Evolutionary conservation across 2,329 filamentous ascomycete genomes (phyloP).

Genomic region (Lecanosticta acicola): DNA sequence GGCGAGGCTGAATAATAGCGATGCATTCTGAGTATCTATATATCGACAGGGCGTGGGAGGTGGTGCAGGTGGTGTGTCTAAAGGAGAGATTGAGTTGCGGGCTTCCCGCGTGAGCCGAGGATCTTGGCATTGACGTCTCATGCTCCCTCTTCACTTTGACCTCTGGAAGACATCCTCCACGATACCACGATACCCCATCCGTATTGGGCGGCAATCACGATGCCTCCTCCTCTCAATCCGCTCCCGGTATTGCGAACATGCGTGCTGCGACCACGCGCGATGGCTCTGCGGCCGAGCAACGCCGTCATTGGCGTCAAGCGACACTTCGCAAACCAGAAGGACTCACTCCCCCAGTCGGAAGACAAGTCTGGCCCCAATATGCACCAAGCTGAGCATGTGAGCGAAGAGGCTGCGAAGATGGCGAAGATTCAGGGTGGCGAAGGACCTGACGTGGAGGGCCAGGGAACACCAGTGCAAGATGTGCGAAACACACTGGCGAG

Average conservation of each 20-base stretch:
- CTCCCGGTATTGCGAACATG: constrained; percentile 19
- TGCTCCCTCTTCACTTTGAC: no score
- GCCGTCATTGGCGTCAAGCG: constrained; percentile 21
- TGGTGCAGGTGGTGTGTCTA: no score
- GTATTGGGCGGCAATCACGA: background rate
- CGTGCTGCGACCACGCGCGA: constrained; percentile 20
- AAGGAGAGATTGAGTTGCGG: no score
- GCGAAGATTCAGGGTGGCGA: constrained; percentile 53
- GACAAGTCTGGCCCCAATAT: constrained; percentile 44
- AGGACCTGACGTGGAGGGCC: constrained; percentile 54
- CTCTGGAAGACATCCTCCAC: background rate
- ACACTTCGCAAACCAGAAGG: constrained; percentile 25
- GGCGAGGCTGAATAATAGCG: no score
- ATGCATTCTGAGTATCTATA: no score
- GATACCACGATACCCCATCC: background rate
- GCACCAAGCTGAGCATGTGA: constrained; percentile 54
- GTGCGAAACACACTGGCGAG: constrained; percentile 34
- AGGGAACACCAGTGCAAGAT: constrained; percentile 62
- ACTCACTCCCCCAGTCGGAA: constrained; percentile 26
- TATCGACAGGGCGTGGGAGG: no score
- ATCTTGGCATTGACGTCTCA: background rate
- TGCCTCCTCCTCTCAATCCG: constrained; percentile 18
- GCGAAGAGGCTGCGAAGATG: constrained; percentile 59
- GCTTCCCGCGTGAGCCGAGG: background rate
- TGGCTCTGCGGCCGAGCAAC: constrained; percentile 15